These are phyloP conservation scores for Hysterium pulicare DNA, from an alignment of 2,329 filamentous ascomycete genomes.

Conservation along the genomic window DNA sequence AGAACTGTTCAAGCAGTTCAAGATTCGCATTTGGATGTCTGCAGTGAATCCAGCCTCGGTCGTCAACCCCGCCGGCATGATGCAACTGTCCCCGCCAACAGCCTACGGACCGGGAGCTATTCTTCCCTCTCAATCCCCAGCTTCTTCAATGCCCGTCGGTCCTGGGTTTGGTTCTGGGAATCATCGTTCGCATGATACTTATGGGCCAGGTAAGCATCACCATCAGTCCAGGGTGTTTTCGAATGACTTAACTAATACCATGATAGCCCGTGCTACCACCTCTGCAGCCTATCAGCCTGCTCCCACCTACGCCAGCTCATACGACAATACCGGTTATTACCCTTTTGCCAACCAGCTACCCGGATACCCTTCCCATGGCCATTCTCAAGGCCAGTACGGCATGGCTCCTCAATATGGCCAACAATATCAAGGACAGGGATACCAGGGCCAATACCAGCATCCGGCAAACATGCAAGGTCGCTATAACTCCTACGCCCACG, in stretches of 20 bases:
- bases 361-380: constrained; percentile 9
- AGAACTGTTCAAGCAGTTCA: constrained; percentile 98
- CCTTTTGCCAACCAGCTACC: constrained; percentile 33
- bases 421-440: too few relatives aligned
- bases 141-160: constrained; percentile 24
- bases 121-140: constrained; percentile 15
- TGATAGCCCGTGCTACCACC: neutral
- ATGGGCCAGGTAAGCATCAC: neutral
- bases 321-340: constrained; percentile 22
- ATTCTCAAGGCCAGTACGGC: constrained; percentile 19
- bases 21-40: constrained; percentile 99
- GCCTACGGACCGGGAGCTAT: constrained; percentile 38
- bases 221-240: neutral
- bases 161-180: constrained; percentile 25
- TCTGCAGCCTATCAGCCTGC: constrained; percentile 7
- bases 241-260: neutral
- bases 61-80: constrained; percentile 33
- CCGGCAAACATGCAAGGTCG: neutral
- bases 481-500: neutral
- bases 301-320: constrained; percentile 10
- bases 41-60: constrained; percentile 98
- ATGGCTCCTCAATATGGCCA: constrained; percentile 23
- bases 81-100: constrained; percentile 34
- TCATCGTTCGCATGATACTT: neutral
- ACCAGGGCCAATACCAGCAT: constrained; percentile 7